phyloP scores from a whole-genome alignment of 352 stramenopile species.

The Saprolegnia diclina region DNA sequence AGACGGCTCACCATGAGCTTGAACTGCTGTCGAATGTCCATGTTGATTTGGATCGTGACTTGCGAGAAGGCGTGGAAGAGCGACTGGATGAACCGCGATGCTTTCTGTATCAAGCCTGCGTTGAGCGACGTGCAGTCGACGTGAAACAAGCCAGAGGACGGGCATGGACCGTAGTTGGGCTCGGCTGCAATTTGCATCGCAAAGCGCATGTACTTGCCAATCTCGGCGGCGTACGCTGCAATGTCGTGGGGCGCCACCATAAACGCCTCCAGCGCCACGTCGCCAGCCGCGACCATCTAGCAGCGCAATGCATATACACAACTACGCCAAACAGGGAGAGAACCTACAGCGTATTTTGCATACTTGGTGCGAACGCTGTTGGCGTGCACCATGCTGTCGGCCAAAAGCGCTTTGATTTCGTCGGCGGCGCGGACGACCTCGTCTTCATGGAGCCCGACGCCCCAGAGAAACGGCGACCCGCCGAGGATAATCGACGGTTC shows the following conservation, averaged over 20 bases:
- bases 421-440: constrained; percentile 50
- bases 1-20: constrained; percentile 63
- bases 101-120: constrained; percentile 33
- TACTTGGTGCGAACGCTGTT: constrained; percentile 42
- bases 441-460: constrained; percentile 55
- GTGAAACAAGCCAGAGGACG: constrained; percentile 3
- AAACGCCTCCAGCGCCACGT: constrained; percentile 11
- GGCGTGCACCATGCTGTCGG: constrained; percentile 43
- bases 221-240: constrained; percentile 9
- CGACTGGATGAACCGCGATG: constrained; percentile 38
- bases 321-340: neutral
- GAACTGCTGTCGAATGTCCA: constrained; percentile 57
- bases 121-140: constrained; percentile 42
- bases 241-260: constrained; percentile 19
- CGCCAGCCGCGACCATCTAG: constrained; percentile 23
- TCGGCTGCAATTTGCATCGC: constrained; percentile 18
- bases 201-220: constrained; percentile 17
- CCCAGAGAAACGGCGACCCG: constrained; percentile 56
- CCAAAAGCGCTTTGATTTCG: constrained; percentile 55
- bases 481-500: constrained; percentile 33
- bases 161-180: neutral
- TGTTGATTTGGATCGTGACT: constrained; percentile 41
- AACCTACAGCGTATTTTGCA: constrained; percentile 15
- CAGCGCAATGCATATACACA: too few species aligned
- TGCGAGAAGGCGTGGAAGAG: constrained; percentile 51